phyloP scores from a whole-genome alignment of 1,284 basidiomycete species.

The Malassezia pachydermatis region DNA sequence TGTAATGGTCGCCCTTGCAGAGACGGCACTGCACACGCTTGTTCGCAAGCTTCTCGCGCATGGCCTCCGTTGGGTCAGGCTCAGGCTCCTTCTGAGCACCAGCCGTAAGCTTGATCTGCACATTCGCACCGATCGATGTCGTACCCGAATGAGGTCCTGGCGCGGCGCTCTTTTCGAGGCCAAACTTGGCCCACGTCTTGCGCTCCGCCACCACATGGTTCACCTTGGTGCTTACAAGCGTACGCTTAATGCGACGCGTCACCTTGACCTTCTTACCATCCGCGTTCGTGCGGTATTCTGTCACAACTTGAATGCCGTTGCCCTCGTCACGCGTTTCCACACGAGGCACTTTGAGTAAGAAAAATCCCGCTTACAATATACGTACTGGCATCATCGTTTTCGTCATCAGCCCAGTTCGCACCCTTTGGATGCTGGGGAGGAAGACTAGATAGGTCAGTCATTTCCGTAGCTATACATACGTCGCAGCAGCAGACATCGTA shows the following conservation, averaged over 20 bases:
- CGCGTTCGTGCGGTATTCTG: conserved; percentile 77
- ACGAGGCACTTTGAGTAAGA: conserved; percentile 21
- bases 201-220: conserved; percentile 86
- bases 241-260: conserved; percentile 74
- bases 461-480: not conserved
- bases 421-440: conserved; percentile 1
- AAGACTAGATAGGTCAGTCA: conserved; percentile 2
- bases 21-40: conserved; percentile 86
- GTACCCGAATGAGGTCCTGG: conserved; percentile 73
- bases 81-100: conserved; percentile 57
- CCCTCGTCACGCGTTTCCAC: conserved; percentile 63
- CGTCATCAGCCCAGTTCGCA: conserved; percentile 47
- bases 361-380: not conserved
- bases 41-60: conserved; percentile 60
- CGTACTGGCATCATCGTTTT: conserved; percentile 29
- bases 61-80: conserved; percentile 59
- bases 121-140: conserved; percentile 87
- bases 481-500: conserved; percentile 15
- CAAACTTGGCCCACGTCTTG: conserved; percentile 88
- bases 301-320: conserved; percentile 74
- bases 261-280: conserved; percentile 91
- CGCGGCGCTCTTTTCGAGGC: conserved; percentile 75
- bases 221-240: conserved; percentile 81
- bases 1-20: conserved; percentile 96
- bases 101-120: conserved; percentile 70